Percentiles rank a stretch among this genome's conserved stretches.
These are phyloP conservation scores for Pilobolus umbonatus DNA, from an alignment of 192 early-diverging fungal genomes.

Conservation along the genomic window DNA sequence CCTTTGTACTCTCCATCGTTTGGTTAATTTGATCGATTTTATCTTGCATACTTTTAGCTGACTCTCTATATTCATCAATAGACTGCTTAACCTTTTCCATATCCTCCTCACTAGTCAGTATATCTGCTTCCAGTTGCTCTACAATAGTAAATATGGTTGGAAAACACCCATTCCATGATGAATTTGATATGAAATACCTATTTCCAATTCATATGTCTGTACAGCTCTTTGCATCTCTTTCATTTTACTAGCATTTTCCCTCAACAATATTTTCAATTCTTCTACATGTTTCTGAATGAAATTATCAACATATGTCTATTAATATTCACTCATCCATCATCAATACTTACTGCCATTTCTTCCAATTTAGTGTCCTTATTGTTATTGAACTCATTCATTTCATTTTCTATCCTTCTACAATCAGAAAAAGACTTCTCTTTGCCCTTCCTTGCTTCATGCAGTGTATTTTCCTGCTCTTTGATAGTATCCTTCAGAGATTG, in stretches of 20 bases:
- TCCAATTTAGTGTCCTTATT: conserved; percentile 89
- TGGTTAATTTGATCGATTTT: not conserved
- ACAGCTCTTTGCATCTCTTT: conserved; percentile 64
- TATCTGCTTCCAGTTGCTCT: conserved; percentile 57
- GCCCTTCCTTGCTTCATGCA: conserved; percentile 39
- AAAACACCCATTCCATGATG: not conserved
- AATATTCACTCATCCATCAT: not conserved
- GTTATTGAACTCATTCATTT: conserved; percentile 86
- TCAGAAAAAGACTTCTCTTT: conserved; percentile 47
- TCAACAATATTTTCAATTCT: conserved; percentile 58
- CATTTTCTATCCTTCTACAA: conserved; percentile 63
- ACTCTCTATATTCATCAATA: conserved; percentile 44
- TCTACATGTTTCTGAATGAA: conserved; percentile 45
- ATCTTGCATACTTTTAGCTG: conserved; percentile 16
- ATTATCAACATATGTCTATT: conserved; percentile 8
- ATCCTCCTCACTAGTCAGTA: conserved; percentile 36
- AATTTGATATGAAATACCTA: conserved; percentile 35
- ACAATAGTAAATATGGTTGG: not conserved
- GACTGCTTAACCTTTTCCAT: conserved; percentile 41
- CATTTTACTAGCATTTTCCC: conserved; percentile 43
- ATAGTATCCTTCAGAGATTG: conserved; percentile 53
- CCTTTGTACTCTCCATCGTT: not conserved
- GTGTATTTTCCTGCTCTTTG: conserved; percentile 38
- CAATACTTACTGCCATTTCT: conserved; percentile 60
- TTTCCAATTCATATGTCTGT: conserved; percentile 60